Base-by-base conservation (phyloP, 306 rosid species). In the Casuarina cunninghamiana region DNA sequence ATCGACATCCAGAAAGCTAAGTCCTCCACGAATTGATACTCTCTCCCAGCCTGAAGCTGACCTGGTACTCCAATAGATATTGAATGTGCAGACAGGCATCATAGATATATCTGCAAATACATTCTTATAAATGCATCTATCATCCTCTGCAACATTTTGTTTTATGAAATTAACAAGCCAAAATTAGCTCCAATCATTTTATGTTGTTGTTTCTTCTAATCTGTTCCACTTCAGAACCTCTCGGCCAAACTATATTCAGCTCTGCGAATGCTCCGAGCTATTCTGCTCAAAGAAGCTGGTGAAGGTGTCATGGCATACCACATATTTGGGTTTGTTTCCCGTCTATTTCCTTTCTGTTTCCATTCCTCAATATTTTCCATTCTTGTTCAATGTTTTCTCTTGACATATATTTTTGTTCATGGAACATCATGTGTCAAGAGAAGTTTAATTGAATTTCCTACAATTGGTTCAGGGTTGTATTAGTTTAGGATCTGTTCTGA, bases 231-330 rank as follows among this genome's bases (percentile, higher is more conserved):
- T 43, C 91, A 95, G 99, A 75, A 81, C 79, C 90, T 95, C 57
- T 90, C 96, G 44, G 87, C 97, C 13, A 90, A 83, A 86, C 79
- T 93, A 69, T 95, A 81, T 88, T 32, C 81, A 77, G 87, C 97
- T 73, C 78, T 95, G 81, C 87, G 92, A 76, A 72, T 78, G 83
- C 92, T 93, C 76, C 90, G 99, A 83, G 75, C 90, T 63, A 69
- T 74, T 80, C 80, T 95, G 66, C 79, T 90, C 67, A 86, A 65
- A 81, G 96, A 93, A 86, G 89, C 96, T 71, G 91, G 82, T 45
- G 97, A 93, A 39, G 88, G 93, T 53, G 89, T 87, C 71, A 75
- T 86, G 89, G 94, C 97, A 69, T 58, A 93, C 90, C 99, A 95
- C 89, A 91, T 95, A 83, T 95, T 91, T 77, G 85, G 81, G 99